Conservation (phyloP, 768 basidiomycete species). For the Xerocomellus chrysenteron region DNA sequence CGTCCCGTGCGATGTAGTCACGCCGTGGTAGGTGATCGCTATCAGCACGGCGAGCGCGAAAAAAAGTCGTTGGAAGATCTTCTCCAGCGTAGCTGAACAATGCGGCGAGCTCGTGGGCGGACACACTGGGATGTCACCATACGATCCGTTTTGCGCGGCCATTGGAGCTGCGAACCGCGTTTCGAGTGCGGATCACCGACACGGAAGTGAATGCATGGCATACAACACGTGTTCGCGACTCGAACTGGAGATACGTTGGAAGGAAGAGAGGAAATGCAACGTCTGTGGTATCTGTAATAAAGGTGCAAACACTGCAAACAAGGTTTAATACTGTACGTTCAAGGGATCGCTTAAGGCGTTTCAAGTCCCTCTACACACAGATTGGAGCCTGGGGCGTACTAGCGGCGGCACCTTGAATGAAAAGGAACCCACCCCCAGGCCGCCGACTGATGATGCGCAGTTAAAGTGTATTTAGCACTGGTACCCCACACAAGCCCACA, state of each 20-base stretch:
- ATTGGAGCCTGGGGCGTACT: not conserved
- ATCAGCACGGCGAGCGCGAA: not conserved
- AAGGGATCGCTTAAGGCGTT: slow-evolving; percentile 1
- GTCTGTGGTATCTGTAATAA: not conserved
- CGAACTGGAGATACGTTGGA: not conserved
- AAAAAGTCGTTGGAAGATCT: not conserved
- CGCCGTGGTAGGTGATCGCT: not conserved
- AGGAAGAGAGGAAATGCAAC: not conserved
- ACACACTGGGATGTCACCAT: not conserved
- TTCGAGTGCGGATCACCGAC: slow-evolving; percentile 15
- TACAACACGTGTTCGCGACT: slow-evolving; percentile 16
- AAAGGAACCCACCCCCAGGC: not conserved
- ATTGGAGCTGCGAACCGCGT: not conserved
- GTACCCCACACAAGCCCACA: not conserved
- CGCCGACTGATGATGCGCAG: not conserved
- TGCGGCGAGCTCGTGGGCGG: not conserved
- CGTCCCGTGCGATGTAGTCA: not conserved
- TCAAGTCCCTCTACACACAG: not conserved
- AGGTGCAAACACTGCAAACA: not conserved
- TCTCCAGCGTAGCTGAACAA: not conserved
- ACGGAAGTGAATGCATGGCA: slow-evolving; percentile 15
- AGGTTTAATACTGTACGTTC: slow-evolving; percentile 10
- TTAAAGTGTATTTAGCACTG: not conserved
- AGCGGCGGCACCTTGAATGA: not conserved
- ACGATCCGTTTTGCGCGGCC: slow-evolving; percentile 13